Conservation (phyloP, 2,329 filamentous ascomycete genomes). For the Ophiostoma ips region DNA sequence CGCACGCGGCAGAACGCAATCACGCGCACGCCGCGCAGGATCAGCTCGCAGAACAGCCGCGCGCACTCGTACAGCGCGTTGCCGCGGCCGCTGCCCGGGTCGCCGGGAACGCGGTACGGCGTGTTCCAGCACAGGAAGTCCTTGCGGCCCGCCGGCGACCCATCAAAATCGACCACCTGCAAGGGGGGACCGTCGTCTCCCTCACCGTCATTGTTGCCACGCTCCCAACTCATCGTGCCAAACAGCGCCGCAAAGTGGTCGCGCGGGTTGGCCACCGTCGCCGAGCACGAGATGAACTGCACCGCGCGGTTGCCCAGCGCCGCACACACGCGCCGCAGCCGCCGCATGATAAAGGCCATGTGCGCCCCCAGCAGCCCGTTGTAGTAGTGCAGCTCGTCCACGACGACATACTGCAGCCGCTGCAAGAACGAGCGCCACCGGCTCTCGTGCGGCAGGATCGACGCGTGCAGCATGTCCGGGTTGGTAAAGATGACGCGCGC, state of each 20-base stretch:
- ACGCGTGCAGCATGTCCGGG: constrained; percentile 93
- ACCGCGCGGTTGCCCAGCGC: constrained; percentile 75
- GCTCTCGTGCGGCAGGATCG: constrained; percentile 83
- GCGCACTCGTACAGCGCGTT: constrained; percentile 78
- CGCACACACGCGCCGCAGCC: constrained; percentile 74
- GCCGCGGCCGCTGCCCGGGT: constrained; percentile 74
- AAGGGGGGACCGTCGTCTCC: constrained; percentile 27
- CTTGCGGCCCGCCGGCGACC: constrained; percentile 81
- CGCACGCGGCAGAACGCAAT: constrained; percentile 87
- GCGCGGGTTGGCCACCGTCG: constrained; percentile 84
- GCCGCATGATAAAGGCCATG: constrained; percentile 86
- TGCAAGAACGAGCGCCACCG: constrained; percentile 79
- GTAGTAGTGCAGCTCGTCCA: constrained; percentile 89
- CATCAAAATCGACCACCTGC: constrained; percentile 74
- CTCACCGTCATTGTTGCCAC: background rate
- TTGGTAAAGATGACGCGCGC: constrained; percentile 94
- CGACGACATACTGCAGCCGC: constrained; percentile 78
- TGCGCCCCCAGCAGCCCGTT: constrained; percentile 91
- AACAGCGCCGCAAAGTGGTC: constrained; percentile 93
- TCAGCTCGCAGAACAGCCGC: constrained; percentile 75
- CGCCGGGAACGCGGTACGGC: constrained; percentile 76
- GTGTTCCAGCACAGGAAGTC: constrained; percentile 98
- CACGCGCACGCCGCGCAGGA: constrained; percentile 75
- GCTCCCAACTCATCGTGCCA: constrained; percentile 50
- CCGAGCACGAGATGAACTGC: constrained; percentile 90